phyloP scores from a whole-genome alignment of 768 basidiomycete species.

The Hydnomerulius pinastri region DNA sequence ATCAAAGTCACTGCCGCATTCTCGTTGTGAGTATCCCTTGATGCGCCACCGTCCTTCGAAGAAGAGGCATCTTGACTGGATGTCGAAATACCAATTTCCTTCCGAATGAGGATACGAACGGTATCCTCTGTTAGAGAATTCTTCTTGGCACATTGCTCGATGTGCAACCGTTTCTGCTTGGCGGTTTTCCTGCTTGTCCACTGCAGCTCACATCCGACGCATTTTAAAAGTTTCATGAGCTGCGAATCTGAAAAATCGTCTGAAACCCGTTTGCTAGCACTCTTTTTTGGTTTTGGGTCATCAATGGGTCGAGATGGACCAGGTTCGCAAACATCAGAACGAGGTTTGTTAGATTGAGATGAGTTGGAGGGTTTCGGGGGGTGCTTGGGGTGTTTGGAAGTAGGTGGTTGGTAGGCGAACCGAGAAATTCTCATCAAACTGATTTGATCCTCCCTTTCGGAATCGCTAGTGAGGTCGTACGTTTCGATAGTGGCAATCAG shows the following conservation, averaged over 20 bases:
- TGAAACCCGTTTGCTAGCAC: constrained; percentile 17
- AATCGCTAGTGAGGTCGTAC: constrained; percentile 8
- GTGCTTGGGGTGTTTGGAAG: not conserved
- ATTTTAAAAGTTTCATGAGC: constrained; percentile 51
- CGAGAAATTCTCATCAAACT: constrained; percentile 33
- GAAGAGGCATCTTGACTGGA: constrained; percentile 9
- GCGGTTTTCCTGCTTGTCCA: constrained; percentile 75
- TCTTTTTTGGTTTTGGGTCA: constrained; percentile 11
- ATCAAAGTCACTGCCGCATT: constrained; percentile 46
- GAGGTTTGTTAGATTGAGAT: not conserved
- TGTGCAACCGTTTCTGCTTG: constrained; percentile 64
- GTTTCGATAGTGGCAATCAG: constrained; percentile 13
- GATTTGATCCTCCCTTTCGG: constrained; percentile 28
- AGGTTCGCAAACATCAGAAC: not conserved
- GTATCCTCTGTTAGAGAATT: constrained; percentile 54
- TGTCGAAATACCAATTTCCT: constrained; percentile 41
- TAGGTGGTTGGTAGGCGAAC: constrained; percentile 38
- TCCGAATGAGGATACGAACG: constrained; percentile 49
- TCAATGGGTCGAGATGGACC: constrained; percentile 1
- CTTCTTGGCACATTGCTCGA: constrained; percentile 70
- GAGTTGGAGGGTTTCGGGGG: not conserved
- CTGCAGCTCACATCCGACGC: constrained; percentile 60
- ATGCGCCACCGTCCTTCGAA: constrained; percentile 5
- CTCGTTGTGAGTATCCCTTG: constrained; percentile 10
- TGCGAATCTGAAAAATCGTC: constrained; percentile 48